Evolutionary conservation across 352 stramenopile genomes (phyloP).

Genomic region (Pythium monospermum): DNA sequence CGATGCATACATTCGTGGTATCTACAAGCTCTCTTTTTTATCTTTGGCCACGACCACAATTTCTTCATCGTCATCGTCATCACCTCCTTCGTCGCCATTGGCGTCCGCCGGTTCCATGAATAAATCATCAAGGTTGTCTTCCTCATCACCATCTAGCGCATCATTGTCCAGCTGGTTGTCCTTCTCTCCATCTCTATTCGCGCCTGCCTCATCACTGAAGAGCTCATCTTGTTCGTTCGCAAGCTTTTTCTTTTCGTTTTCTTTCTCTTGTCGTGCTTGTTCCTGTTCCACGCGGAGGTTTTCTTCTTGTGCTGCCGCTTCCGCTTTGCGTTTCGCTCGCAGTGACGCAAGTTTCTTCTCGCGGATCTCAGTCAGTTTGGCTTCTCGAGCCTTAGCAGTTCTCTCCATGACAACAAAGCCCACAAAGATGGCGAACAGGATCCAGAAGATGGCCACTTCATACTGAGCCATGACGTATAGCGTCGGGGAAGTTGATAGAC

Average conservation of each 20-base stretch:
- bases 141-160: slow-evolving; percentile 8
- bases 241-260: slow-evolving; percentile 35
- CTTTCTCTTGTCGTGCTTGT: slow-evolving; percentile 32
- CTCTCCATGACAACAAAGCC: slow-evolving; percentile 53
- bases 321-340: slow-evolving; percentile 24
- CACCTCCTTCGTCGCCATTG: slow-evolving; percentile 8
- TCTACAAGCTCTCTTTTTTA: no score
- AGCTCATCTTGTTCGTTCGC: slow-evolving; percentile 35
- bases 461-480: slow-evolving; percentile 71
- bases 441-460: slow-evolving; percentile 63
- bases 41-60: not conserved
- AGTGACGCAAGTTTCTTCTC: slow-evolving; percentile 36
- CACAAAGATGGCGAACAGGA: slow-evolving; percentile 39
- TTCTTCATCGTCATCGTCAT: slow-evolving; percentile 22
- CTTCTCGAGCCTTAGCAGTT: slow-evolving; percentile 20
- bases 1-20: no score
- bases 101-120: slow-evolving; percentile 12
- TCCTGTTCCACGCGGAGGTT: slow-evolving; percentile 30
- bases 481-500: slow-evolving; percentile 55
- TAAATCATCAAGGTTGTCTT: slow-evolving; percentile 17
- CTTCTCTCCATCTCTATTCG: slow-evolving; percentile 13
- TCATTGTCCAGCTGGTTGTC: slow-evolving; percentile 17
- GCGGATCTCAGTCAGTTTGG: slow-evolving; percentile 19
- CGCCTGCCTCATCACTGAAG: slow-evolving; percentile 34
- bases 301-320: slow-evolving; percentile 31